Conservation (phyloP, 75 land plant species). For the Sequoiadendron giganteum region DNA sequence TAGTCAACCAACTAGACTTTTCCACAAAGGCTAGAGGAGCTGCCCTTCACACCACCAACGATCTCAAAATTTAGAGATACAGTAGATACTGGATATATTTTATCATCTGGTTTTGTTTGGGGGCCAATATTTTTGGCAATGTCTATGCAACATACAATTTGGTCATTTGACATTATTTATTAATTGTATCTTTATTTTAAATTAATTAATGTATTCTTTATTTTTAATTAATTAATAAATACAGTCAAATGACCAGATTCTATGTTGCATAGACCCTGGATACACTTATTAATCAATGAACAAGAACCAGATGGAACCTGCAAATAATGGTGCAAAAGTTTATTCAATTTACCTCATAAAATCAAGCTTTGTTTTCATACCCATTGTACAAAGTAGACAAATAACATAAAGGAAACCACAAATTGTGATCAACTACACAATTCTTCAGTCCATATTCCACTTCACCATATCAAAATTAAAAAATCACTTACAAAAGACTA, state of each 20-base stretch:
- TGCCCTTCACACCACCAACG: no score
- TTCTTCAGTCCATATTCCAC: neutral
- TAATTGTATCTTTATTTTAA: no score
- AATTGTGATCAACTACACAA: neutral
- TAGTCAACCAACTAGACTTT: constrained; percentile 74
- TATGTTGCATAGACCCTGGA: no score
- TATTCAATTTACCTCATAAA: neutral
- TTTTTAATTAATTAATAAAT: no score
- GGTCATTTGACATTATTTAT: no score
- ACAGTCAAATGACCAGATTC: no score
- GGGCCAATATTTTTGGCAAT: neutral
- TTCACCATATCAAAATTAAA: neutral
- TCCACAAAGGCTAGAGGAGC: constrained; percentile 60
- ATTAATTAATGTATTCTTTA: no score
- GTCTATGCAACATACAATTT: no score
- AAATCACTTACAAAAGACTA: constrained; percentile 25
- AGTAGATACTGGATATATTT: no score
- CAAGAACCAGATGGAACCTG: constrained; percentile 2
- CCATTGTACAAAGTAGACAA: neutral
- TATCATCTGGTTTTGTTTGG: neutral
- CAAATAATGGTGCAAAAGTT: neutral
- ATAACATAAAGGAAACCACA: neutral
- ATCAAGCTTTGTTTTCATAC: neutral
- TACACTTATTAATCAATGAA: neutral
- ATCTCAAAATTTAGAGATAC: no score